Evolutionary conservation across 495 filamentous ascomycete genomes (phyloP).

Genomic region (Xylaria intraflava): DNA sequence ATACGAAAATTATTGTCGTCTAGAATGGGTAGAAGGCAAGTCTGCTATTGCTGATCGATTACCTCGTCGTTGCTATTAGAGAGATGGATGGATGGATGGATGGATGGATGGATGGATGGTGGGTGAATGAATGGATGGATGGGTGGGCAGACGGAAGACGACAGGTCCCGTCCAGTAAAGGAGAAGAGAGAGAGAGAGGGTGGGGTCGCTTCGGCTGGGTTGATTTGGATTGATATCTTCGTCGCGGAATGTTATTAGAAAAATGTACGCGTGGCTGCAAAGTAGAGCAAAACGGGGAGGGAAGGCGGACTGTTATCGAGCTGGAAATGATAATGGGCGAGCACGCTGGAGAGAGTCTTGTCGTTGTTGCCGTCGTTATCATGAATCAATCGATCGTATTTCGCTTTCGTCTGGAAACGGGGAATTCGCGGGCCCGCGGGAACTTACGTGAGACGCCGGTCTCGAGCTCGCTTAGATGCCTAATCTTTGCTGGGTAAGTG

Average conservation of each 20-base stretch:
- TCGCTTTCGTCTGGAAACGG: not conserved
- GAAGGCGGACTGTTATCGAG: not conserved
- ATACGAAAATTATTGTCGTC: not conserved
- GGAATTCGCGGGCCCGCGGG: not conserved
- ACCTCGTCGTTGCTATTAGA: not conserved
- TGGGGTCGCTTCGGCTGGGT: constrained; percentile 3
- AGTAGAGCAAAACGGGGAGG: not conserved
- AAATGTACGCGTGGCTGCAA: too few relatives aligned
- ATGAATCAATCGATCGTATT: not conserved
- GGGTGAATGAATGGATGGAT: not conserved
- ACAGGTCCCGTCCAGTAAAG: not conserved
- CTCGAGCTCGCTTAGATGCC: too few relatives aligned
- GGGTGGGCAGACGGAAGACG: not conserved
- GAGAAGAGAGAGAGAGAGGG: not conserved
- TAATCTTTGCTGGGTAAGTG: too few relatives aligned
- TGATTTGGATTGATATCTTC: constrained; percentile 10
- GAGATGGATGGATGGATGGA: not conserved
- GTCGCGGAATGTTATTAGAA: constrained; percentile 1
- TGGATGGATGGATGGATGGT: not conserved
- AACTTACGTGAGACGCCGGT: too few relatives aligned
- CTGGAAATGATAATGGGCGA: too few relatives aligned
- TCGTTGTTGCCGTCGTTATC: not conserved
- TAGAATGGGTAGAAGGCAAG: not conserved
- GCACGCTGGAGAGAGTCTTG: too few relatives aligned
- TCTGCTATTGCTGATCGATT: not conserved